phyloP scores from a whole-genome alignment of 2,329 filamentous ascomycete species.

The Nemania abortiva region DNA sequence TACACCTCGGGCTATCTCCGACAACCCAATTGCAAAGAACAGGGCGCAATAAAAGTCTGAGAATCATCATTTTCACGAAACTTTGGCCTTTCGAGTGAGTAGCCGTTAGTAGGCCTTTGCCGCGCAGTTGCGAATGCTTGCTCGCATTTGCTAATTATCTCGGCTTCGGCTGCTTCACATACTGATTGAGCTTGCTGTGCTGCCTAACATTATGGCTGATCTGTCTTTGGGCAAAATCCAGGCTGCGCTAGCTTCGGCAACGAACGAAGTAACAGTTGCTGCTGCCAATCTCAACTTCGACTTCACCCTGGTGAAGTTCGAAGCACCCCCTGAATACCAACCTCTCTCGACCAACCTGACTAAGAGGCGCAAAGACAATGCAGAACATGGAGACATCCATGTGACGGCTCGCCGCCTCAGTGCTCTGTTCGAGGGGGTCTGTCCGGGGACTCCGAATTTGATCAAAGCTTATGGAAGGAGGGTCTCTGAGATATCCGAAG shows the following conservation, averaged over 20 bases:
- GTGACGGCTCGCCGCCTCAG: conserved; percentile 22
- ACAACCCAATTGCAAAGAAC: no score
- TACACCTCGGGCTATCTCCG: no score
- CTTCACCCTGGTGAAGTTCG: neutral
- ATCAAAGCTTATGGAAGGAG: conserved; percentile 36
- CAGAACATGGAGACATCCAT: neutral
- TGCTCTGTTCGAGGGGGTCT: conserved; percentile 26
- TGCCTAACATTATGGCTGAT: no score
- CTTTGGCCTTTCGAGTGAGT: no score
- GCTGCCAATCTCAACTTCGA: neutral
- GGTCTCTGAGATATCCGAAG: conserved; percentile 39
- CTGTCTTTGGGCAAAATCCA: neutral
- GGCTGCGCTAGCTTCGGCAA: neutral
- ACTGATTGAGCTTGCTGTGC: no score
- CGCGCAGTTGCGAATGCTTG: no score
- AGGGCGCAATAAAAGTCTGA: no score
- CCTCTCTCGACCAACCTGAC: neutral
- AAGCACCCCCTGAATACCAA: neutral
- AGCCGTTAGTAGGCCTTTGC: no score
- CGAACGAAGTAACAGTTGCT: neutral
- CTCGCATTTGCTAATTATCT: no score
- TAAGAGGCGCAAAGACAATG: neutral
- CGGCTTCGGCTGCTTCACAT: no score
- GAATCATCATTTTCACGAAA: no score
- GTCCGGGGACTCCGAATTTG: conserved; percentile 31